Evolutionary conservation across 202 grass and related monocot genomes (phyloP).

Genomic region (Tripidium arundinaceum): DNA sequence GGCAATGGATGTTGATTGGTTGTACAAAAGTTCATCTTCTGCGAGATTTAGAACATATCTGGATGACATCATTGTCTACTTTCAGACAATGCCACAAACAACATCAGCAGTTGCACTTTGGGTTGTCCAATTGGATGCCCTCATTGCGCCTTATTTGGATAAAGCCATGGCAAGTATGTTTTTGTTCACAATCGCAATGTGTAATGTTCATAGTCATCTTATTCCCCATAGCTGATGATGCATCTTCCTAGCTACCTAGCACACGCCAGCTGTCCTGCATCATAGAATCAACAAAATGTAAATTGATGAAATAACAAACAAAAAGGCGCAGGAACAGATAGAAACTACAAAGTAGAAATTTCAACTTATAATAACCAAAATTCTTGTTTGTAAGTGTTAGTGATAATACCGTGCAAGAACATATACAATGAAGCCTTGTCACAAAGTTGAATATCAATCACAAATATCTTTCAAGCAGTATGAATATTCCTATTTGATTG

Average conservation of each 20-base stretch:
- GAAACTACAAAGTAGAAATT: not conserved
- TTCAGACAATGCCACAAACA: constrained; percentile 97
- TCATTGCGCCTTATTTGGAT: constrained; percentile 58
- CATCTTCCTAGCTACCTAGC: constrained; percentile 34
- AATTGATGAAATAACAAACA: not conserved
- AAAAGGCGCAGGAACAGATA: not conserved
- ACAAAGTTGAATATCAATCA: not conserved
- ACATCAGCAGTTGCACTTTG: constrained; percentile 92
- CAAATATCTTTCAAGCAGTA: not conserved
- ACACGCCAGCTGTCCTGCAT: constrained; percentile 25
- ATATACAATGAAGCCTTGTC: not conserved
- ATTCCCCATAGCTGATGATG: constrained; percentile 15
- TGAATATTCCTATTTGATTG: not conserved
- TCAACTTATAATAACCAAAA: not conserved
- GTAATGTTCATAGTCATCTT: constrained; percentile 1
- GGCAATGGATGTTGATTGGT: constrained; percentile 81
- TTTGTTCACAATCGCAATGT: constrained; percentile 5
- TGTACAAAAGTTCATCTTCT: constrained; percentile 57
- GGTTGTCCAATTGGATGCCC: constrained; percentile 86
- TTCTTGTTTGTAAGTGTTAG: not conserved
- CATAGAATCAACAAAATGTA: constrained; percentile 10
- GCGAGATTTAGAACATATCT: constrained; percentile 41
- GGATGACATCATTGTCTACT: constrained; percentile 76
- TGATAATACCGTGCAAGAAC: not conserved
- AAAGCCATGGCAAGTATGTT: constrained; percentile 56